Conservation (phyloP, 1,284 basidiomycete genomes). For the Uromyces viciae-fabae region DNA sequence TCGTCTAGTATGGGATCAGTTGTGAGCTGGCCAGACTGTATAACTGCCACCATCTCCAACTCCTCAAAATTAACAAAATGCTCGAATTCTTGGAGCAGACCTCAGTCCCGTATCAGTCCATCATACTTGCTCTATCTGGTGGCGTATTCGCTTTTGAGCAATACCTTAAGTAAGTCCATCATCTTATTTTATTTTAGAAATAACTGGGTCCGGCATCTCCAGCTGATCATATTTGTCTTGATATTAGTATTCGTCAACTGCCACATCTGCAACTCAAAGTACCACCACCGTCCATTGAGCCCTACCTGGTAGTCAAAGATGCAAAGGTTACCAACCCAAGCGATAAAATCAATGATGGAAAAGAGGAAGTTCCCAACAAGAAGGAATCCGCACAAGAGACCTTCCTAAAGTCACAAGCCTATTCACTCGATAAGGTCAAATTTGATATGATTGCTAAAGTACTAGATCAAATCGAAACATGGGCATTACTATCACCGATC, state of each 20-base stretch:
- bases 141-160: constrained; percentile 74
- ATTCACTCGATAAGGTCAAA: constrained; percentile 86
- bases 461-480: constrained; percentile 68
- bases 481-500: constrained; percentile 16
- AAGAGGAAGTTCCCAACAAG: not conserved
- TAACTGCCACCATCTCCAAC: not conserved
- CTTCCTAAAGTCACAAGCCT: constrained; percentile 82
- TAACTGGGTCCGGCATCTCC: not conserved
- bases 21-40: too few species aligned
- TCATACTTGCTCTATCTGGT: constrained; percentile 72
- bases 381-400: constrained; percentile 60
- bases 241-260: constrained; percentile 66
- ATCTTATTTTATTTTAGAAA: not conserved
- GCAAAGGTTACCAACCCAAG: not conserved
- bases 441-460: constrained; percentile 72
- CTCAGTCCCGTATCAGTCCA: constrained; percentile 53
- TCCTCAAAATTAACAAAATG: not conserved
- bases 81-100: constrained; percentile 25
- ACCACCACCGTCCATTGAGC: constrained; percentile 72
- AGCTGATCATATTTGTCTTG: not conserved
- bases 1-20: too few species aligned
- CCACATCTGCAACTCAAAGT: constrained; percentile 71
- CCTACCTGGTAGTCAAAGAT: constrained; percentile 61
- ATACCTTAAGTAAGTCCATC: constrained; percentile 68
- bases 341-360: not conserved